phyloP scores from a whole-genome alignment of 306 rosid genomes.

The Herpetospermum pedunculosum region DNA sequence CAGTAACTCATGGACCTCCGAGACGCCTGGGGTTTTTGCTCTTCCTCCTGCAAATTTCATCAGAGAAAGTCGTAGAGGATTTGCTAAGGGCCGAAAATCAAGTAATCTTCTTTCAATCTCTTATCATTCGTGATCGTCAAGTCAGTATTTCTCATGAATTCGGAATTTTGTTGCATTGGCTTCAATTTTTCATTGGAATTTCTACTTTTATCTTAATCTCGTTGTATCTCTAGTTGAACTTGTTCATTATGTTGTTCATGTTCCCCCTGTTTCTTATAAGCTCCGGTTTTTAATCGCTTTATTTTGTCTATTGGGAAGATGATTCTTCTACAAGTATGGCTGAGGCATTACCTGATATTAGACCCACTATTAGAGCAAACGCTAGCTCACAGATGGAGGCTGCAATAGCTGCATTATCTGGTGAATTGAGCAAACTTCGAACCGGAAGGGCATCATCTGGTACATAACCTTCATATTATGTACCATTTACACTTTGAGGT shows the following conservation, averaged over 20 bases:
- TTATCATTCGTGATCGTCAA: neutral
- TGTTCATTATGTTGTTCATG: neutral
- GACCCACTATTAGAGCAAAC: constrained; percentile 58
- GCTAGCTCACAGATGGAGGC: constrained; percentile 79
- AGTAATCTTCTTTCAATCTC: constrained; percentile 22
- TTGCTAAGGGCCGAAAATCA: constrained; percentile 83
- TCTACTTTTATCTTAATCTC: neutral
- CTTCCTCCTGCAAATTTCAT: constrained; percentile 28
- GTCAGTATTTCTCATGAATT: neutral
- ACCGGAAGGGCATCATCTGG: constrained; percentile 97
- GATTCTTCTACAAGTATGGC: constrained; percentile 38
- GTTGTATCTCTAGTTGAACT: neutral
- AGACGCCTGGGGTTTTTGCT: constrained; percentile 12
- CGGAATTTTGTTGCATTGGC: neutral
- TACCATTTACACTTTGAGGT: neutral
- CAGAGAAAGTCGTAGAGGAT: constrained; percentile 55
- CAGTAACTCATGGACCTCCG: constrained; percentile 9
- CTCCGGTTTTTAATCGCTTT: neutral
- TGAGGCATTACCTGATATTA: constrained; percentile 46
- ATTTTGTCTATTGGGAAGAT: constrained; percentile 31
- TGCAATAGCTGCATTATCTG: constrained; percentile 53
- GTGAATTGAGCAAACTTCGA: constrained; percentile 60
- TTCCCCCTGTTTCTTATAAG: neutral
- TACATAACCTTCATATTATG: constrained; percentile 13
- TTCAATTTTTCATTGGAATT: neutral